phyloP scores from a whole-genome alignment of 2,329 filamentous ascomycete species.

The Aciculosporium take region DNA sequence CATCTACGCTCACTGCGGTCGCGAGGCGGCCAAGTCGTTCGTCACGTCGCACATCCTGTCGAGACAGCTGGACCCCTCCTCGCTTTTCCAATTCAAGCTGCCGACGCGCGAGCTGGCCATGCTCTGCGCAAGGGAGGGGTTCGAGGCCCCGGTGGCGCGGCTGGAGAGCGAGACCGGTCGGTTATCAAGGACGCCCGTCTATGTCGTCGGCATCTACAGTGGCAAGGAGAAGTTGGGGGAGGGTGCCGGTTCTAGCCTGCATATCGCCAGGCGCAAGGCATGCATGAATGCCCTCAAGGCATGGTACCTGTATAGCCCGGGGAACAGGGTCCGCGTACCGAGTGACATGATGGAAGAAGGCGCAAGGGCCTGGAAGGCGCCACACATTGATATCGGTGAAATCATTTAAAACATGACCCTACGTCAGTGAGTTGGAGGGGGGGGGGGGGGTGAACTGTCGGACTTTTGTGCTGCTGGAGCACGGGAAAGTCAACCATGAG shows the following conservation, averaged over 20 bases:
- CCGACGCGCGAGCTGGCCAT: constrained; percentile 72
- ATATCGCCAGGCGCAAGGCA: constrained; percentile 65
- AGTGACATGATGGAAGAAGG: constrained; percentile 53
- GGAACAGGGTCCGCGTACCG: constrained; percentile 46
- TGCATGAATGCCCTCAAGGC: constrained; percentile 75
- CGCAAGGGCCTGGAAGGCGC: constrained; percentile 50
- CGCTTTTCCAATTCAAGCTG: constrained; percentile 70
- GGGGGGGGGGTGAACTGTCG: not conserved
- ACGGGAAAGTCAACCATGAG: not conserved
- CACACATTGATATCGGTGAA: constrained; percentile 57
- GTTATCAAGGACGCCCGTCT: constrained; percentile 72
- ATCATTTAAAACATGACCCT: constrained; percentile 32
- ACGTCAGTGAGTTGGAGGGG: not conserved
- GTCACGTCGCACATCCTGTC: constrained; percentile 72
- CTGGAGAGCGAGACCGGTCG: constrained; percentile 86
- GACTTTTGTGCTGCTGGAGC: not conserved
- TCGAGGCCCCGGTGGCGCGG: constrained; percentile 73
- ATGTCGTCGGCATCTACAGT: constrained; percentile 85
- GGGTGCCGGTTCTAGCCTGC: constrained; percentile 63
- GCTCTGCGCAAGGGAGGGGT: constrained; percentile 78
- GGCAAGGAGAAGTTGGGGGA: constrained; percentile 86
- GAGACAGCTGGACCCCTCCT: constrained; percentile 59
- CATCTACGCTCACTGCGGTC: constrained; percentile 73
- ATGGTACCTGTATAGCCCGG: constrained; percentile 92
- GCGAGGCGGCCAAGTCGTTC: constrained; percentile 66